A percentile compares a stretch with the other conserved stretches of the same genome.
Evolutionary conservation across 169 alveolate genomes (phyloP).

Genomic region (Cryptosporidium bovis): DNA sequence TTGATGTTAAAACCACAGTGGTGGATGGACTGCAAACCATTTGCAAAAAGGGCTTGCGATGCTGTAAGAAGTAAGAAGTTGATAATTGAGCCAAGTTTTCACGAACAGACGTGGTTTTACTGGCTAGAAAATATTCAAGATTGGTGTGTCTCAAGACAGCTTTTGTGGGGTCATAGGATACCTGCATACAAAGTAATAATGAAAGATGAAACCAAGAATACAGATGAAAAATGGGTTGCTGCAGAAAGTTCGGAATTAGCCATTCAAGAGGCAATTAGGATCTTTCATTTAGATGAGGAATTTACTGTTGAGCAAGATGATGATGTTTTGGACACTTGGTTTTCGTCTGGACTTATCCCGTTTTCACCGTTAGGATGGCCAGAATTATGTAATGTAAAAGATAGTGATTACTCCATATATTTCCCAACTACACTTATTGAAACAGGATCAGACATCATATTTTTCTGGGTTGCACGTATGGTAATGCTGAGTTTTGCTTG

Average conservation of each 20-base stretch:
- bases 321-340: slow-evolving; percentile 99
- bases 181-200: slow-evolving; percentile 94
- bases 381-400: slow-evolving; percentile 76
- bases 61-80: slow-evolving; percentile 93
- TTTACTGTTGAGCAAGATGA: slow-evolving; percentile 93
- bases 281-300: slow-evolving; percentile 81
- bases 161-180: slow-evolving; percentile 99
- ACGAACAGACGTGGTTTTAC: slow-evolving; percentile 95
- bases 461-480: slow-evolving; percentile 99
- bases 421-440: slow-evolving; percentile 96
- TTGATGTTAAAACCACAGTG: slow-evolving; percentile 98
- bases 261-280: slow-evolving; percentile 86
- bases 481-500: slow-evolving; percentile 96
- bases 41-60: slow-evolving; percentile 92
- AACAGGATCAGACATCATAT: slow-evolving; percentile 99
- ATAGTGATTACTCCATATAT: slow-evolving; percentile 91
- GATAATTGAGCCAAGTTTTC: slow-evolving; percentile 91
- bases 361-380: slow-evolving; percentile 99
- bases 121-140: slow-evolving; percentile 98
- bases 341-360: slow-evolving; percentile 98
- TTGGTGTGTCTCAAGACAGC: slow-evolving; percentile 99
- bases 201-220: neutral
- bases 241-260: slow-evolving; percentile 91
- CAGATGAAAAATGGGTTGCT: slow-evolving; percentile 91
- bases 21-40: slow-evolving; percentile 96